Conservation (phyloP, 225 moss, liverwort and hornwort species). For the Pleurozium schreberi region DNA sequence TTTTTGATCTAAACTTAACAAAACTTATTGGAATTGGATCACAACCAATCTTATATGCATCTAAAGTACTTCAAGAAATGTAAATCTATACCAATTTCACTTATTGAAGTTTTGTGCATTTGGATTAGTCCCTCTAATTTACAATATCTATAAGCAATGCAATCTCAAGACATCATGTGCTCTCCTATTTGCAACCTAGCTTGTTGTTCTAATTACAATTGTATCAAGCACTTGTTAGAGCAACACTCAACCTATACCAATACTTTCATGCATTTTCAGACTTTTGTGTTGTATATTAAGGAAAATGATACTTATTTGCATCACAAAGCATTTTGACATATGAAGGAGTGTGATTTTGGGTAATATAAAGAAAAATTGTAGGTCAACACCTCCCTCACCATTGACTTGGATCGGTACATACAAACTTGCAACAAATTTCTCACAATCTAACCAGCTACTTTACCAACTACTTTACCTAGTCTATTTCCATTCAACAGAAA, state of each 20-base stretch:
- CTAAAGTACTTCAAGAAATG: neutral
- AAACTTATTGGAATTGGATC: too few relatives aligned
- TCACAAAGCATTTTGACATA: neutral
- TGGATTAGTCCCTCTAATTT: neutral
- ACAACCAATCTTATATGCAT: neutral
- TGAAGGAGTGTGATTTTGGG: fast-evolving
- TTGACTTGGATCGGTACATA: fast-evolving
- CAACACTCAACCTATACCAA: neutral
- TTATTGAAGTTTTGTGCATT: neutral
- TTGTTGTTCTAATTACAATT: neutral
- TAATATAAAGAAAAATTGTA: neutral
- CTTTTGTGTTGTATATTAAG: neutral
- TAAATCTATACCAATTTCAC: neutral
- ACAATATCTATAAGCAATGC: neutral
- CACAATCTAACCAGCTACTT: neutral
- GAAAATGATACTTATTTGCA: too few relatives aligned
- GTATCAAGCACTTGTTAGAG: neutral
- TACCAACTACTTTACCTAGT: neutral
- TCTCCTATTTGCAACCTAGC: neutral
- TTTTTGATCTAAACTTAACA: too few relatives aligned
- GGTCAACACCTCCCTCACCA: neutral
- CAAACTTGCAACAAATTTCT: neutral
- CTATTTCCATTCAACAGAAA: neutral
- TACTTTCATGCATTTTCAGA: neutral
- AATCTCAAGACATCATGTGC: neutral